phyloP scores from a whole-genome alignment of 179 eudicot genomes.

The Vitellaria paradoxa region DNA sequence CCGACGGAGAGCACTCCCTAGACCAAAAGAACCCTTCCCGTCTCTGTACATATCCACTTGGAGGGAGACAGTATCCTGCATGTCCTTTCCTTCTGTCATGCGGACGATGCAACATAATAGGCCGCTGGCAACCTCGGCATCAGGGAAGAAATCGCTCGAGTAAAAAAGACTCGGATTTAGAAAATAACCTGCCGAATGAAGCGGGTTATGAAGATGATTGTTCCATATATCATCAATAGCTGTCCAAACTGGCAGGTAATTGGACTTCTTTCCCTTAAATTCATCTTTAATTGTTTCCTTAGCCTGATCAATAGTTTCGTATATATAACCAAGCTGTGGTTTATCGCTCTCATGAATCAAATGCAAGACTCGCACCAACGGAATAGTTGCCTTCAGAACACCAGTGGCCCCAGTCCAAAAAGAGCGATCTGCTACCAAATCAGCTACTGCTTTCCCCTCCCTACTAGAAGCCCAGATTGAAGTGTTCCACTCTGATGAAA shows the following conservation, averaged over 20 bases:
- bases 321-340: conserved; percentile 47
- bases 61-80: conserved; percentile 9
- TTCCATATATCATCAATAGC: conserved; percentile 73
- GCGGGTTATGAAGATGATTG: conserved; percentile 53
- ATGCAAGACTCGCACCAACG: conserved; percentile 44
- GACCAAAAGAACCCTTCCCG: conserved; percentile 14
- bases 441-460: conserved; percentile 37
- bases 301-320: conserved; percentile 68
- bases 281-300: conserved; percentile 57
- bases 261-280: conserved; percentile 29
- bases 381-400: conserved; percentile 51
- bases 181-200: conserved; percentile 64
- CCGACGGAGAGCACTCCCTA: conserved; percentile 13
- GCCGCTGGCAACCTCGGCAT: conserved; percentile 31
- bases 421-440: conserved; percentile 31
- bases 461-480: conserved; percentile 33
- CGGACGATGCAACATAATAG: conserved; percentile 23
- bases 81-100: conserved; percentile 14
- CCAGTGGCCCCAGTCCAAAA: conserved; percentile 45
- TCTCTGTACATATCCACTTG: conserved; percentile 28
- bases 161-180: conserved; percentile 29
- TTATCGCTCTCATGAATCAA: conserved; percentile 30
- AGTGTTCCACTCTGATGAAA: conserved; percentile 44
- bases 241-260: conserved; percentile 39
- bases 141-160: conserved; percentile 19